phyloP scores from a whole-genome alignment of 1,284 basidiomycete genomes.

The Boletellus deceptivus region DNA sequence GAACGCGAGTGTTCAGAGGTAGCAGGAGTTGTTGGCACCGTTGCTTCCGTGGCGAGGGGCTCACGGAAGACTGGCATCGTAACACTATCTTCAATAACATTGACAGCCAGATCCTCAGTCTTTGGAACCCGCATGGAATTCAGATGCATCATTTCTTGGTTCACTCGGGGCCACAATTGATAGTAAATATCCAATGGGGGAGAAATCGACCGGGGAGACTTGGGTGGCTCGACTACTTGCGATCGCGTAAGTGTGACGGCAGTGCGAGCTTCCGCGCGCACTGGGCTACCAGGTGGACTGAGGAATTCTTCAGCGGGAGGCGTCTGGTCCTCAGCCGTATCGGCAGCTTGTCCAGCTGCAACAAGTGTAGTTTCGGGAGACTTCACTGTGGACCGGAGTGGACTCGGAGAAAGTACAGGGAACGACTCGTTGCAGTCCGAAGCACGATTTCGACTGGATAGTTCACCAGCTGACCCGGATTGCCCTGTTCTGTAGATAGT shows the following conservation, averaged over 20 bases:
- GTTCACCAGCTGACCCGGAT: constrained; percentile 23
- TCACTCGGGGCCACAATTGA: constrained; percentile 30
- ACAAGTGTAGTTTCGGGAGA: background rate
- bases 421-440: background rate
- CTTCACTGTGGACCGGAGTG: background rate
- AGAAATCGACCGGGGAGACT: constrained; percentile 1
- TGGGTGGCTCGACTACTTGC: background rate
- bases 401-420: background rate
- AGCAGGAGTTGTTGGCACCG: background rate
- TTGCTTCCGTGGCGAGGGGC: background rate
- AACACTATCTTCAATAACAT: background rate
- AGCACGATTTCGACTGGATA: background rate
- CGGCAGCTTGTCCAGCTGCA: background rate
- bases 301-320: constrained; percentile 26
- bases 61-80: background rate
- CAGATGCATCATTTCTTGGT: constrained; percentile 29
- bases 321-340: constrained; percentile 5
- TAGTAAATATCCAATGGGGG: constrained; percentile 17
- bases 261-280: background rate
- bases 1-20: background rate
- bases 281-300: constrained; percentile 24
- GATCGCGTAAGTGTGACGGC: background rate
- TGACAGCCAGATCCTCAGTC: background rate
- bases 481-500: constrained; percentile 42
- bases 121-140: background rate